phyloP scores from a whole-genome alignment of 805 yeast genomes.

The Metschnikowia chrysomelidarum region DNA sequence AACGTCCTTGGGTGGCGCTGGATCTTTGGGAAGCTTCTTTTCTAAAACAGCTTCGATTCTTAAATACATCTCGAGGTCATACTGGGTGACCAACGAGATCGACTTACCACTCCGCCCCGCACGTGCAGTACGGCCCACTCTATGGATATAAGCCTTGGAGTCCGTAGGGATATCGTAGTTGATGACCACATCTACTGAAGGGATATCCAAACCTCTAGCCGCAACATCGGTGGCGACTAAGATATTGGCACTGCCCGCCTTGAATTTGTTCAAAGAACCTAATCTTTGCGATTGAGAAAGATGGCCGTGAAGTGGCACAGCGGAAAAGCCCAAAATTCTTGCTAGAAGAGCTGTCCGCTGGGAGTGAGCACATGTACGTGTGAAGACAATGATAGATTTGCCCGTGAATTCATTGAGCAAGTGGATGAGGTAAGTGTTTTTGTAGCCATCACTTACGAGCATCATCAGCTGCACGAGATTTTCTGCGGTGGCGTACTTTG shows the following conservation, averaged over 20 bases:
- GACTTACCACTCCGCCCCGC: conserved; percentile 90
- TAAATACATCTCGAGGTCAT: conserved; percentile 84
- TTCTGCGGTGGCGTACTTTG: conserved; percentile 89
- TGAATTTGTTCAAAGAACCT: conserved; percentile 78
- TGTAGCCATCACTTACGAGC: conserved; percentile 89
- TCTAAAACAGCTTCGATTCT: conserved; percentile 86
- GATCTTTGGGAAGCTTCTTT: conserved; percentile 78
- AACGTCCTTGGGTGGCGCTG: conserved; percentile 71
- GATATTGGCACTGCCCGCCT: conserved; percentile 65
- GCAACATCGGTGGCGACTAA: conserved; percentile 84
- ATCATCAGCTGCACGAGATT: conserved; percentile 86
- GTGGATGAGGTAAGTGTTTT: conserved; percentile 83
- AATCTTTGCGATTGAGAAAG: conserved; percentile 79
- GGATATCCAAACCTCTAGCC: conserved; percentile 87
- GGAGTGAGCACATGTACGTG: conserved; percentile 93
- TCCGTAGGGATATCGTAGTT: conserved; percentile 83
- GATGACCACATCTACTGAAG: conserved; percentile 72
- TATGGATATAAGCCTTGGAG: conserved; percentile 78
- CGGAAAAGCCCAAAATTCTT: conserved; percentile 78
- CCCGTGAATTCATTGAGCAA: conserved; percentile 80
- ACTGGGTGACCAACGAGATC: conserved; percentile 86
- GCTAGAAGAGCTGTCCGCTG: conserved; percentile 84
- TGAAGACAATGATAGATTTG: conserved; percentile 83
- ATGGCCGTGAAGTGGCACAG: conserved; percentile 95
- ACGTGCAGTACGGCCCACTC: conserved; percentile 96